Percentiles rank a stretch among this genome's conserved stretches.
phyloP scores from a whole-genome alignment of 1,284 basidiomycete genomes.

The Ustilago hordei region DNA sequence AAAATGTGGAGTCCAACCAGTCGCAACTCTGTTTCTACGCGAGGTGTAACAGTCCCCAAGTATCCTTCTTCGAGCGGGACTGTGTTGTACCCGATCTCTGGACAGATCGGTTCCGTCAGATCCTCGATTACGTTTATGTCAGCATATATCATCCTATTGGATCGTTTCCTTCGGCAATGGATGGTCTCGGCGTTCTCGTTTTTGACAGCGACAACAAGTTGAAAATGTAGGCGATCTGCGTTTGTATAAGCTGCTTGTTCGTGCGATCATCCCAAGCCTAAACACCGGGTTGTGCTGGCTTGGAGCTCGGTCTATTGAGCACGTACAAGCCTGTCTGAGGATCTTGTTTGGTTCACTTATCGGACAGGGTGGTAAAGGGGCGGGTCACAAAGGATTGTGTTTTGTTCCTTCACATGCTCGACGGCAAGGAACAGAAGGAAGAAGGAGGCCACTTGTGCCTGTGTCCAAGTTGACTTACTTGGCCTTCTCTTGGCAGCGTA shows the following conservation, averaged over 20 bases:
- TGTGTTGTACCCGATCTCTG: too few species aligned
- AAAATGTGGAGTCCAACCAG: neutral
- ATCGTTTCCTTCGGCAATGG: neutral
- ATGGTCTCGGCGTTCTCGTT: neutral
- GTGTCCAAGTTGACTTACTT: neutral
- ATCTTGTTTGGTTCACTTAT: too few species aligned
- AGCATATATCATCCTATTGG: too few species aligned
- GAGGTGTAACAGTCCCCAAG: too few species aligned
- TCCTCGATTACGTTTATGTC: too few species aligned
- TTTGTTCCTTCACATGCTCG: neutral
- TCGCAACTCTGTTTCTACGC: too few species aligned
- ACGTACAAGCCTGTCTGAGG: neutral
- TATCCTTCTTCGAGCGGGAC: too few species aligned
- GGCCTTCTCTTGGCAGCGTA: neutral
- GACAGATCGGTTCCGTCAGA: too few species aligned
- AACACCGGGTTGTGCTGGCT: neutral
- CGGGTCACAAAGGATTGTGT: too few species aligned
- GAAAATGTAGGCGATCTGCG: neutral
- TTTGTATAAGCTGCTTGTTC: neutral
- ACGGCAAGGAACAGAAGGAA: neutral
- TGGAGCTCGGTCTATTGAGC: neutral
- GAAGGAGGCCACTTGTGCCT: too few species aligned
- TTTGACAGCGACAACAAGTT: constrained; percentile 1
- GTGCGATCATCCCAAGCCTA: neutral
- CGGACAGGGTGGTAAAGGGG: too few species aligned